phyloP scores from a whole-genome alignment of 2,329 filamentous ascomycete species.

The Myotisia sp. region DNA sequence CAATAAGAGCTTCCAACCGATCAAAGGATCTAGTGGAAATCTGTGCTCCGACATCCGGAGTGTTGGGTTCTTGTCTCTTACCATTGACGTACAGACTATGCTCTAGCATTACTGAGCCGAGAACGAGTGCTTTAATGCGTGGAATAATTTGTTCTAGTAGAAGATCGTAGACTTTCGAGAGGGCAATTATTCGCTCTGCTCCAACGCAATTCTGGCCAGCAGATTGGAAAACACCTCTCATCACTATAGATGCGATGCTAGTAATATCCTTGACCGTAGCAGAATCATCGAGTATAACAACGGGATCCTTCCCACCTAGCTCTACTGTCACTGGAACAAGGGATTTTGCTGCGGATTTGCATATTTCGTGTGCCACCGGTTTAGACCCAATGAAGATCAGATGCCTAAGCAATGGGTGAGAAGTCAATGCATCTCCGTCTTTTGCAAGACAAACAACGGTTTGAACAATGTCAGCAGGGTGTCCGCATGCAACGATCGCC shows the following conservation, averaged over 20 bases:
- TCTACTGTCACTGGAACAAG: constrained; percentile 85
- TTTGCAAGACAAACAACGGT: constrained; percentile 77
- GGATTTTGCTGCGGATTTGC: constrained; percentile 66
- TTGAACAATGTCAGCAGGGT: constrained; percentile 70
- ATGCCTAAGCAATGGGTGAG: constrained; percentile 70
- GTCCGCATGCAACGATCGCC: constrained; percentile 67
- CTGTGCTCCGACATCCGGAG: constrained; percentile 70
- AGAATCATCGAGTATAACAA: constrained; percentile 69
- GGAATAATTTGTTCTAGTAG: constrained; percentile 58
- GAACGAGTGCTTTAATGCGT: constrained; percentile 57
- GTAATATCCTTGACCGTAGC: constrained; percentile 45
- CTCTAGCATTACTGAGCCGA: constrained; percentile 54
- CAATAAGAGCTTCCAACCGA: constrained; percentile 61
- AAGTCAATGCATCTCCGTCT: constrained; percentile 66
- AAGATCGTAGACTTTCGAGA: constrained; percentile 58
- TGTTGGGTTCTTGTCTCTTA: constrained; percentile 13
- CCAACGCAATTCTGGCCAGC: constrained; percentile 96
- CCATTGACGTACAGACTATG: constrained; percentile 16
- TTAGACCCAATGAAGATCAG: constrained; percentile 93
- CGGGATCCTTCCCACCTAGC: constrained; percentile 88
- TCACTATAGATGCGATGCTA: constrained; percentile 64
- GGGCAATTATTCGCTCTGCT: constrained; percentile 79
- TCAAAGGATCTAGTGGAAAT: constrained; percentile 66
- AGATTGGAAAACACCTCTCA: constrained; percentile 88
- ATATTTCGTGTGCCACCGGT: constrained; percentile 75